phyloP scores from a whole-genome alignment of 2,329 filamentous ascomycete genomes.

The Colletotrichum echinochloae region DNA sequence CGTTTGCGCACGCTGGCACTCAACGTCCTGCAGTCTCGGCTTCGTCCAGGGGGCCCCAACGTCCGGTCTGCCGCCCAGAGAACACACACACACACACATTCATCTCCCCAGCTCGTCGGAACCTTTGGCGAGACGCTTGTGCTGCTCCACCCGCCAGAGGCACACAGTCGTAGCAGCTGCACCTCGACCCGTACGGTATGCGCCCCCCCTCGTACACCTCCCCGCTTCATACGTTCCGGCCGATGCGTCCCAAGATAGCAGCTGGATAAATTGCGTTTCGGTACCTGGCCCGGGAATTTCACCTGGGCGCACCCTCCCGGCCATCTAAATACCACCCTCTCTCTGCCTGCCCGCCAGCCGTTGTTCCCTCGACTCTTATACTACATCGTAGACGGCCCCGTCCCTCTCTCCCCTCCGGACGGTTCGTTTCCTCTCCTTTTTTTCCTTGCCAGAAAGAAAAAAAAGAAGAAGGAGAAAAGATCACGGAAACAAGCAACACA shows the following conservation, averaged over 20 bases:
- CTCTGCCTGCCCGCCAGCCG: slow-evolving; percentile 7
- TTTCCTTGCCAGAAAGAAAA: neutral
- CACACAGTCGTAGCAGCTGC: slow-evolving; percentile 27
- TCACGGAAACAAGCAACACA: neutral
- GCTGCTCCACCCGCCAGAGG: slow-evolving; percentile 27
- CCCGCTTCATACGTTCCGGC: slow-evolving; percentile 28
- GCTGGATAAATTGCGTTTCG: slow-evolving; percentile 33
- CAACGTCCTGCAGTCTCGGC: neutral
- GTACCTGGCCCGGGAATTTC: slow-evolving; percentile 31
- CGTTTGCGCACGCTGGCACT: too few relatives aligned
- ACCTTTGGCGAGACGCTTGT: slow-evolving; percentile 7
- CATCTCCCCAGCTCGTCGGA: slow-evolving; percentile 22
- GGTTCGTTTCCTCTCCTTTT: too few relatives aligned
- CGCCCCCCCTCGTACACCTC: slow-evolving; percentile 16
- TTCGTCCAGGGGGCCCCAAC: slow-evolving; percentile 1
- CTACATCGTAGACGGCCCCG: neutral
- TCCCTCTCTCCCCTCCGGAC: too few relatives aligned
- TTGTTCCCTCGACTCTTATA: neutral
- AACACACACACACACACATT: slow-evolving; percentile 3
- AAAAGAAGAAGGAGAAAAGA: neutral
- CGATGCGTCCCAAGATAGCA: slow-evolving; percentile 30
- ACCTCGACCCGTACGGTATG: slow-evolving; percentile 37
- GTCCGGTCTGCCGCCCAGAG: slow-evolving; percentile 13
- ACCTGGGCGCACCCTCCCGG: slow-evolving; percentile 6
- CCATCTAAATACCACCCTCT: slow-evolving; percentile 3